A percentile compares a stretch with the other conserved stretches of the same genome.
Conservation (phyloP, 495 filamentous ascomycete species). For the Aspergillus biplanus region DNA sequence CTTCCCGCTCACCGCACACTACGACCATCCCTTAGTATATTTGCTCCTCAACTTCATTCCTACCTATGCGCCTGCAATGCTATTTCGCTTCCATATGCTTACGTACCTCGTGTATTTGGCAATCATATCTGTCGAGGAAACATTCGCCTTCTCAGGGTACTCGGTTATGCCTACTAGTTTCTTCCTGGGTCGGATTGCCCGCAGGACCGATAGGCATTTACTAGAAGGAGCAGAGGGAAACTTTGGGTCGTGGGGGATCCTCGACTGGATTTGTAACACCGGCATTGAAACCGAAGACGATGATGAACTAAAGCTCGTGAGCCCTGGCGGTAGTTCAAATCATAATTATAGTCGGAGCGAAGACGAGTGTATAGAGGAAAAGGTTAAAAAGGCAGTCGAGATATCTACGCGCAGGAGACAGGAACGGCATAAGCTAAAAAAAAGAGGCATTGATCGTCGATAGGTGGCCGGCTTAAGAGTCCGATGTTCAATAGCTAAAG, state of each 20-base stretch:
- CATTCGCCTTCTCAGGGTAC: conserved; percentile 78
- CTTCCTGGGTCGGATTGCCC: conserved; percentile 73
- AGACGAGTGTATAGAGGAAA: conserved; percentile 28
- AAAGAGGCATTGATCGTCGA: neutral
- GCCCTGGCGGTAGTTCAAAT: conserved; percentile 21
- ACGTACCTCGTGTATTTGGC: conserved; percentile 74
- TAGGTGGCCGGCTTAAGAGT: neutral
- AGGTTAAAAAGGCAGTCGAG: conserved; percentile 32
- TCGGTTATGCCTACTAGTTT: conserved; percentile 69
- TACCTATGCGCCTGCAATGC: conserved; percentile 68
- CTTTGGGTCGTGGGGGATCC: conserved; percentile 73
- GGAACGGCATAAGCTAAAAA: conserved; percentile 11
- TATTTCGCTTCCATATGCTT: conserved; percentile 74
- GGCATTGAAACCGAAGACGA: conserved; percentile 59
- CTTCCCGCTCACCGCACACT: conserved; percentile 69
- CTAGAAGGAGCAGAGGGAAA: conserved; percentile 65
- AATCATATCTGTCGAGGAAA: conserved; percentile 75
- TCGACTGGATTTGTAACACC: conserved; percentile 80
- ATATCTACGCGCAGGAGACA: conserved; percentile 29
- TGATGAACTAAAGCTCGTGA: conserved; percentile 25
- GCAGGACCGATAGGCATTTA: conserved; percentile 71
- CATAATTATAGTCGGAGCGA: conserved; percentile 8
- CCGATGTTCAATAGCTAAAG: neutral
- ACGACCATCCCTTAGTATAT: conserved; percentile 81
- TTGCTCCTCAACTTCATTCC: conserved; percentile 72